These are phyloP conservation scores for Pseudozyma sp. DNA, from an alignment of 1,284 basidiomycete genomes.

Conservation along the genomic window DNA sequence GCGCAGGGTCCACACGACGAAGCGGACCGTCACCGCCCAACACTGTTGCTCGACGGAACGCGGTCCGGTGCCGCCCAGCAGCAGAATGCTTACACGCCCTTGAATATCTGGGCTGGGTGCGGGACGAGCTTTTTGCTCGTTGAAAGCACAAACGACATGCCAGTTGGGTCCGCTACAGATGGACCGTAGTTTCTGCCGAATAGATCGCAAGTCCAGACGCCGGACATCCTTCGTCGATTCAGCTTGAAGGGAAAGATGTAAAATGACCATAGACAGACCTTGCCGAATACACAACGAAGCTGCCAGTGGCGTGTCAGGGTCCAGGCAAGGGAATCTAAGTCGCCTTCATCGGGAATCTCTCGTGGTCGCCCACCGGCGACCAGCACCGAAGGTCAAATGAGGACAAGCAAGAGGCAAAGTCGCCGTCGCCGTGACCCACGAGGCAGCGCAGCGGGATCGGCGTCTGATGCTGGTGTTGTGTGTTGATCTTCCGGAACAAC, in stretches of 20 bases:
- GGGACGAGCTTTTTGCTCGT: slow-evolving; percentile 48
- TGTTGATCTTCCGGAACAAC: slow-evolving; percentile 3
- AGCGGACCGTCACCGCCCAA: slow-evolving; percentile 28
- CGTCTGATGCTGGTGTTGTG: slow-evolving; percentile 6
- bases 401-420: neutral
- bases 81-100: slow-evolving; percentile 4
- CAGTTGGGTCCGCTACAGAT: neutral
- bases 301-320: too few relatives aligned
- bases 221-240: too few relatives aligned
- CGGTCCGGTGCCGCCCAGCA: slow-evolving; percentile 26
- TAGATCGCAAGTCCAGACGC: too few relatives aligned
- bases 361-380: slow-evolving; percentile 4
- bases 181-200: too few relatives aligned
- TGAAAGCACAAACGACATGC: neutral
- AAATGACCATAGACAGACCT: too few relatives aligned
- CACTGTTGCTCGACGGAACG: slow-evolving; percentile 24
- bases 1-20: slow-evolving; percentile 45
- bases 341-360: slow-evolving; percentile 5
- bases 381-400: neutral
- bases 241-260: too few relatives aligned
- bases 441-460: slow-evolving; percentile 10
- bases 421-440: slow-evolving; percentile 9
- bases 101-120: slow-evolving; percentile 45
- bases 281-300: too few relatives aligned
- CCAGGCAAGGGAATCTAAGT: neutral